phyloP scores from a whole-genome alignment of 2,329 filamentous ascomycete species.

The Penicillium sp. region DNA sequence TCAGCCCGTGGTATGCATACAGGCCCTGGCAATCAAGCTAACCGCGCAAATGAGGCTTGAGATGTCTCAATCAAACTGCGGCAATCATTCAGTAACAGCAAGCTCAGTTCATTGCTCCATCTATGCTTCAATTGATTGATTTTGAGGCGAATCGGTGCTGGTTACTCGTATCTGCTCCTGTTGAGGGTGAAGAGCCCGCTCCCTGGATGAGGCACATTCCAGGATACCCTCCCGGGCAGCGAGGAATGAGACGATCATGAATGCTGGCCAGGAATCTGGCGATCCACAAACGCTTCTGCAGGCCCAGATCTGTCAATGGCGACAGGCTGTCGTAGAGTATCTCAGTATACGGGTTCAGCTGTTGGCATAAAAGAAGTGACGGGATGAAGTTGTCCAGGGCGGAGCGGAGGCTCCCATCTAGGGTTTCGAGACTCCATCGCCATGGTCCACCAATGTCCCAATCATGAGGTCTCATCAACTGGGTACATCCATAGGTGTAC shows the following conservation, averaged over 20 bases:
- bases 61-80: neutral
- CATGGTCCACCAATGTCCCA: neutral
- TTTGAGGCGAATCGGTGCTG: neutral
- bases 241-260: slow-evolving; percentile 25
- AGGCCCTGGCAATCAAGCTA: neutral
- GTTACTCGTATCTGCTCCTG: neutral
- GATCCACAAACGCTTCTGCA: slow-evolving; percentile 9
- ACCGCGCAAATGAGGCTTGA: neutral
- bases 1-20: slow-evolving; percentile 27
- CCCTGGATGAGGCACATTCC: slow-evolving; percentile 21
- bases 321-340: neutral
- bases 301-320: neutral
- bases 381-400: neutral
- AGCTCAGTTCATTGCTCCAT: neutral
- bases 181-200: neutral
- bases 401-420: neutral
- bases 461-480: neutral
- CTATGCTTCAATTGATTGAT: neutral
- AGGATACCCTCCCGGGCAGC: slow-evolving; percentile 16
- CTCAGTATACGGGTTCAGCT: neutral
- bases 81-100: neutral
- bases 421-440: neutral
- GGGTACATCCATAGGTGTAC: neutral
- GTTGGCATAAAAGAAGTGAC: neutral
- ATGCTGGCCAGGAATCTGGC: slow-evolving; percentile 26